A percentile compares a stretch with the other conserved stretches of the same genome.
Evolutionary conservation across 805 yeast genomes (phyloP).

Genomic region (Kazachstania viticola): DNA sequence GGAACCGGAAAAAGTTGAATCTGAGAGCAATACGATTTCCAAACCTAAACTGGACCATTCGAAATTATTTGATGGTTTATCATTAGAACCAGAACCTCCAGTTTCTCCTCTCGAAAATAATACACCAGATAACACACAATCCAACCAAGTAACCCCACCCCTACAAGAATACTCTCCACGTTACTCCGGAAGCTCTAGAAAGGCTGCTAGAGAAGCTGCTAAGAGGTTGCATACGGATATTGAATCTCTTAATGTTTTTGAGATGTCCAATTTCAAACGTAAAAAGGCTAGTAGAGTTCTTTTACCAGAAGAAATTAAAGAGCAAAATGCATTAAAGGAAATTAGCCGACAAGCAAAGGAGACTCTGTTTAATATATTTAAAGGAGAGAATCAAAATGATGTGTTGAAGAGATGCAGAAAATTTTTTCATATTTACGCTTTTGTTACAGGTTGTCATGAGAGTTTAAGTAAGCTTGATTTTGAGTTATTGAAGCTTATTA

Average conservation of each 20-base stretch:
- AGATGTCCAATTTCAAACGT: slow-evolving; percentile 37
- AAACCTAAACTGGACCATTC: no score
- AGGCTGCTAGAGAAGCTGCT: slow-evolving; percentile 57
- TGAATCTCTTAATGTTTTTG: slow-evolving; percentile 54
- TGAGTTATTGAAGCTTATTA: slow-evolving; percentile 36
- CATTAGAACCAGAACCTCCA: no score
- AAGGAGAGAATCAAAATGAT: no score
- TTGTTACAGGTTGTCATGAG: slow-evolving; percentile 56
- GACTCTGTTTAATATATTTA: background rate
- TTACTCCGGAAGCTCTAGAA: background rate
- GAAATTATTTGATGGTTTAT: no score
- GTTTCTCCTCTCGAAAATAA: no score
- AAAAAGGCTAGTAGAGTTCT: slow-evolving; percentile 19
- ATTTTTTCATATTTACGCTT: slow-evolving; percentile 33
- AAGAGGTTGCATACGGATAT: slow-evolving; percentile 55
- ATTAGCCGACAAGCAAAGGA: slow-evolving; percentile 16
- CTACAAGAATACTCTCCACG: no score
- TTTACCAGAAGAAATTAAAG: slow-evolving; percentile 32
- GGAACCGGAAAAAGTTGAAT: no score
- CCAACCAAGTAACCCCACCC: no score
- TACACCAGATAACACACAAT: no score
- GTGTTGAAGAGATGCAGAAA: background rate
- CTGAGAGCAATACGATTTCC: no score
- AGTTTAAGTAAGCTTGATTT: slow-evolving; percentile 35
- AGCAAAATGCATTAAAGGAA: slow-evolving; percentile 21